A percentile compares a stretch with the other conserved stretches of the same genome.
These are phyloP conservation scores for Ceratocystis albifundus DNA, from an alignment of 2,329 filamentous ascomycete genomes.

Conservation along the genomic window DNA sequence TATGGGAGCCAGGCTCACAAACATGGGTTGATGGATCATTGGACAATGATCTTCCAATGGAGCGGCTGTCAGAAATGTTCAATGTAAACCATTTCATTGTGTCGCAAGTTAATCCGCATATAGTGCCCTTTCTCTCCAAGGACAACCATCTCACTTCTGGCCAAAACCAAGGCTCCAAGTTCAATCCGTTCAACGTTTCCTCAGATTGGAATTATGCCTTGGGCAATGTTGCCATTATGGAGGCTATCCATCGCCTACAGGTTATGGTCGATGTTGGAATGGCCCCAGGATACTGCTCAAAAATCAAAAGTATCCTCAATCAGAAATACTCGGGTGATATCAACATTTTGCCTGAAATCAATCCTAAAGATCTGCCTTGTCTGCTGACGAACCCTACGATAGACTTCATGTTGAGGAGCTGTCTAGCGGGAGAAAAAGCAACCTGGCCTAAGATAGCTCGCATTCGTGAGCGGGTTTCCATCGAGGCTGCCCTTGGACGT, in stretches of 20 bases:
- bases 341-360: conserved; percentile 76
- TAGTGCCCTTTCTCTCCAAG: conserved; percentile 70
- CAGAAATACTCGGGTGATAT: conserved; percentile 94
- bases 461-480: conserved; percentile 75
- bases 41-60: conserved; percentile 88
- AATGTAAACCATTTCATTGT: conserved; percentile 98
- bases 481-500: conserved; percentile 72
- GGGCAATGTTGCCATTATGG: conserved; percentile 63
- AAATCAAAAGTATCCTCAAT: conserved; percentile 67
- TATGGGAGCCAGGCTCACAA: conserved; percentile 78
- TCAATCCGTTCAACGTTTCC: not conserved
- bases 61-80: conserved; percentile 82
- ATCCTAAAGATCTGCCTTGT: conserved; percentile 58
- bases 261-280: conserved; percentile 69
- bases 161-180: not conserved
- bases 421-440: conserved; percentile 66
- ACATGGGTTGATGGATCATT: conserved; percentile 91
- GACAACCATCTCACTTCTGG: conserved; percentile 49
- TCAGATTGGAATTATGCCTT: conserved; percentile 53
- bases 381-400: conserved; percentile 74
- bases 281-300: conserved; percentile 66
- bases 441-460: conserved; percentile 85
- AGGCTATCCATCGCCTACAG: conserved; percentile 69
- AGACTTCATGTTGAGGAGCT: conserved; percentile 75
- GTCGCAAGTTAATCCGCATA: conserved; percentile 90